Conservation (phyloP, 352 stramenopile genomes). For the Pythium scleroteichum region DNA sequence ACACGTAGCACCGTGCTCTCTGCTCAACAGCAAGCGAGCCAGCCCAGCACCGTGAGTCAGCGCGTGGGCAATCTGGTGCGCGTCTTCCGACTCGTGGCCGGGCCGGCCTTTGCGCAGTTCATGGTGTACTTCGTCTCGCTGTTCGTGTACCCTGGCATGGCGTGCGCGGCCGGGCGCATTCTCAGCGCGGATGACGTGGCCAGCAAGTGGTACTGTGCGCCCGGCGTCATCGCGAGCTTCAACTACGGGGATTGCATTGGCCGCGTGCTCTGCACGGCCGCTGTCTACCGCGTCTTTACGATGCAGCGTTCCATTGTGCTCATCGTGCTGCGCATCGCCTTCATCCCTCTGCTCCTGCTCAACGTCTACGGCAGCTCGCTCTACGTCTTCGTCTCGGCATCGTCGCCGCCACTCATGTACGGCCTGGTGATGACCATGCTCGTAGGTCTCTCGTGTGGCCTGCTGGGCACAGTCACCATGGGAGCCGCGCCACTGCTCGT, state of each 20-base stretch:
- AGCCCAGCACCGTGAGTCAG: conserved; percentile 20
- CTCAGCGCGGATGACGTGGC: conserved; percentile 12
- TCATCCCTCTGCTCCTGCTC: conserved; percentile 60
- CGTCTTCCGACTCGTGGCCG: conserved; percentile 50
- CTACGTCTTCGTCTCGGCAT: conserved; percentile 42
- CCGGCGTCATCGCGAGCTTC: conserved; percentile 57
- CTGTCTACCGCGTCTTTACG: conserved; percentile 58
- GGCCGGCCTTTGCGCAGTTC: conserved; percentile 52
- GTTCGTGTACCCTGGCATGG: conserved; percentile 50
- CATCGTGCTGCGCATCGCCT: conserved; percentile 48
- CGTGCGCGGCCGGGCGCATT: conserved; percentile 35
- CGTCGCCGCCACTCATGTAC: conserved; percentile 31
- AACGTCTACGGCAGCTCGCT: conserved; percentile 50
- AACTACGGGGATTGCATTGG: conserved; percentile 71
- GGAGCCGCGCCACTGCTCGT: conserved; percentile 49
- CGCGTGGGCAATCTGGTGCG: conserved; percentile 44
- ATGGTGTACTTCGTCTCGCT: conserved; percentile 65
- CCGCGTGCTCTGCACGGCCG: conserved; percentile 44
- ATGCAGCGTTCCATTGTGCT: conserved; percentile 45
- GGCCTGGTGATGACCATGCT: conserved; percentile 50
- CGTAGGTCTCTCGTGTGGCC: conserved; percentile 52
- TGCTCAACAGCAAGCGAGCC: conserved; percentile 31
- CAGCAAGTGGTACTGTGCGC: conserved; percentile 53
- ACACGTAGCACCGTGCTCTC: conserved; percentile 44
- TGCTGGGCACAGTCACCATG: conserved; percentile 70